Percentiles rank a stretch among this genome's conserved stretches.
Conservation (phyloP, 352 stramenopile genomes). For the Phytophthora fragariaefolia region DNA sequence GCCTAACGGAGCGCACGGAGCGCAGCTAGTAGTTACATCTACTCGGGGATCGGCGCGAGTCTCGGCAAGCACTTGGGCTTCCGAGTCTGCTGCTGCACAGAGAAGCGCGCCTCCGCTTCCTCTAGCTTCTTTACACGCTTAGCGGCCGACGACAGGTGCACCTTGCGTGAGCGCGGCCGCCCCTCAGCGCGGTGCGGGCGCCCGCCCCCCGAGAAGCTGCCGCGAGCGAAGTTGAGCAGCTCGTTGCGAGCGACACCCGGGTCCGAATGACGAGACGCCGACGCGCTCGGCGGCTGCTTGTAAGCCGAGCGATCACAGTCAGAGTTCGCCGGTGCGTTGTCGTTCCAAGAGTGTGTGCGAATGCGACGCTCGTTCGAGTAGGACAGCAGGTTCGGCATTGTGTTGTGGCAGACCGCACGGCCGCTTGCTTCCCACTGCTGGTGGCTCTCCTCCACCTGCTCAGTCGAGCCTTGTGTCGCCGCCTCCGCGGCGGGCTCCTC, state of each 20-base stretch:
- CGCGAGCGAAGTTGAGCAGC: slow-evolving; percentile 70
- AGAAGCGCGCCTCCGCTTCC: slow-evolving; percentile 78
- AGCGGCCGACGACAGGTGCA: slow-evolving; percentile 81
- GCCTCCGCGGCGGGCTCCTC: slow-evolving; percentile 7
- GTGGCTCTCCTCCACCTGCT: slow-evolving; percentile 12
- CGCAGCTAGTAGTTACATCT: slow-evolving; percentile 31
- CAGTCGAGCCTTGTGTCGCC: slow-evolving; percentile 3
- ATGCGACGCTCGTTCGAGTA: slow-evolving; percentile 51
- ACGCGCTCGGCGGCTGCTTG: slow-evolving; percentile 43
- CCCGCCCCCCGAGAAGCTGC: slow-evolving; percentile 47
- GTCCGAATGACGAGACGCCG: slow-evolving; percentile 70
- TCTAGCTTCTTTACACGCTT: slow-evolving; percentile 88
- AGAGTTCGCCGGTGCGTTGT: slow-evolving; percentile 32
- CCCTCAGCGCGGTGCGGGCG: slow-evolving; percentile 51
- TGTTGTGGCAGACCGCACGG: slow-evolving; percentile 48
- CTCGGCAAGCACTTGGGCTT: slow-evolving; percentile 48
- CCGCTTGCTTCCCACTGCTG: slow-evolving; percentile 40
- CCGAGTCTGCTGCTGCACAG: slow-evolving; percentile 35
- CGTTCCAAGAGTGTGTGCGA: slow-evolving; percentile 66
- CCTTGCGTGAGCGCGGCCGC: slow-evolving; percentile 59
- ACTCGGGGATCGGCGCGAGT: slow-evolving; percentile 56
- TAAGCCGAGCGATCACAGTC: slow-evolving; percentile 61
- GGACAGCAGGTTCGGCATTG: slow-evolving; percentile 59
- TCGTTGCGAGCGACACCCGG: slow-evolving; percentile 69
- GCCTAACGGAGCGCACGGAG: slow-evolving; percentile 9